phyloP scores from a whole-genome alignment of 441 rosid genomes.

The Lepidium campestre region DNA sequence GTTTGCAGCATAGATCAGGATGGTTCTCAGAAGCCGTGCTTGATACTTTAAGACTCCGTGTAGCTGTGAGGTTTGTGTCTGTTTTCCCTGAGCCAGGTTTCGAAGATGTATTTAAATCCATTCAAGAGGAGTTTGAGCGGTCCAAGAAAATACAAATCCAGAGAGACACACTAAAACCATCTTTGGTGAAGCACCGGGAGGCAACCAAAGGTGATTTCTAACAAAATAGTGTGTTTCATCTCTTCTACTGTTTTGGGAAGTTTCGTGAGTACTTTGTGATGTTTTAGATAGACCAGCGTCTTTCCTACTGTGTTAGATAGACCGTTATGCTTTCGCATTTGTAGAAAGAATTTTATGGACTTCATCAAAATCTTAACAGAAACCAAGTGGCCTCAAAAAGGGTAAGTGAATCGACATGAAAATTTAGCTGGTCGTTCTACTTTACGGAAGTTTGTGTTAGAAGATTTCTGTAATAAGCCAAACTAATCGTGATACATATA shows the following conservation, averaged over 20 bases:
- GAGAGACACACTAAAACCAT: slow-evolving; percentile 40
- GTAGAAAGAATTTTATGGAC: neutral
- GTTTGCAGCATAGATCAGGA: slow-evolving; percentile 70
- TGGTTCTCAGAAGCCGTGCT: slow-evolving; percentile 77
- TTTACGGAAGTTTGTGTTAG: neutral
- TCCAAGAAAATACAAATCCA: slow-evolving; percentile 49
- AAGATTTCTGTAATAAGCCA: neutral
- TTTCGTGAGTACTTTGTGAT: neutral
- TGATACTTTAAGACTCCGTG: slow-evolving; percentile 71
- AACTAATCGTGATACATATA: neutral
- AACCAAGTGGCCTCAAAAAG: neutral
- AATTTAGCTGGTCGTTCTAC: neutral
- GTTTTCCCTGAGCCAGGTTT: slow-evolving; percentile 70
- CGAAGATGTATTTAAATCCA: slow-evolving; percentile 60
- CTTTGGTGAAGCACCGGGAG: slow-evolving; percentile 45
- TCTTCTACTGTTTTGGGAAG: neutral
- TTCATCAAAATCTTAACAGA: neutral
- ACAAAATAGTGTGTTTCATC: slow-evolving; percentile 1
- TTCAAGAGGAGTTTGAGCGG: slow-evolving; percentile 74
- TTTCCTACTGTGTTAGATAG: neutral
- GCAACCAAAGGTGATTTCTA: slow-evolving; percentile 39
- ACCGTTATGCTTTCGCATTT: neutral
- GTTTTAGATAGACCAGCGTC: too few relatives aligned
- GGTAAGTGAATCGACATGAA: neutral
- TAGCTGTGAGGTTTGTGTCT: slow-evolving; percentile 76